Conservation (phyloP, 805 yeast genomes). For the Starmerella potacharoeniae region DNA sequence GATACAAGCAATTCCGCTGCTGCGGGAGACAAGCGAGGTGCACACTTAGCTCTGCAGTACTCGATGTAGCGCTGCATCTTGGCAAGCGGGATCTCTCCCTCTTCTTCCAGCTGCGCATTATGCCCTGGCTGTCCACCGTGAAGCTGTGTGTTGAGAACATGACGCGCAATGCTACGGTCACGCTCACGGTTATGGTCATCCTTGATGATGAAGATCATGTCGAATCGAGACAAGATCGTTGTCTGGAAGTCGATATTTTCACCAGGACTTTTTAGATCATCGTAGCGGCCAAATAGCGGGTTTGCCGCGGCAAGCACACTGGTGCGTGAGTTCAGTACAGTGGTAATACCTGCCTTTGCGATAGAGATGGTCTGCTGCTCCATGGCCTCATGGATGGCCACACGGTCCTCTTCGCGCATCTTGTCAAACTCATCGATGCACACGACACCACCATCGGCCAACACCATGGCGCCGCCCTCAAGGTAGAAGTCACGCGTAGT, state of each 20-base stretch:
- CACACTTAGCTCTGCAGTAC: slow-evolving; percentile 80
- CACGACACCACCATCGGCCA: slow-evolving; percentile 98
- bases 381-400: slow-evolving; percentile 99
- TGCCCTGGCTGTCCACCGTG: slow-evolving; percentile 41
- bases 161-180: slow-evolving; percentile 84
- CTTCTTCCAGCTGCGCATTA: slow-evolving; percentile 39
- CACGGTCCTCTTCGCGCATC: slow-evolving; percentile 98
- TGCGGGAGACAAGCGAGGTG: slow-evolving; percentile 79
- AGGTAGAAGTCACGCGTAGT: slow-evolving; percentile 77
- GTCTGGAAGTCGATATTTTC: slow-evolving; percentile 97
- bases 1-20: slow-evolving; percentile 86
- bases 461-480: slow-evolving; percentile 99
- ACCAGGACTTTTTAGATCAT: slow-evolving; percentile 91
- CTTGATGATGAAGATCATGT: slow-evolving; percentile 94
- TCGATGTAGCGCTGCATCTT: slow-evolving; percentile 87
- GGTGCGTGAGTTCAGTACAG: slow-evolving; percentile 90
- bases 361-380: slow-evolving; percentile 98
- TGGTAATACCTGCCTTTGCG: slow-evolving; percentile 98
- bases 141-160: slow-evolving; percentile 89
- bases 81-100: slow-evolving; percentile 77
- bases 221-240: slow-evolving; percentile 92
- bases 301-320: slow-evolving; percentile 97
- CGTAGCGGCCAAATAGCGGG: slow-evolving; percentile 93
- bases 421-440: slow-evolving; percentile 99
- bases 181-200: slow-evolving; percentile 83